These are phyloP conservation scores for Metschnikowia cubensis DNA, from an alignment of 805 yeast species.

Conservation along the genomic window DNA sequence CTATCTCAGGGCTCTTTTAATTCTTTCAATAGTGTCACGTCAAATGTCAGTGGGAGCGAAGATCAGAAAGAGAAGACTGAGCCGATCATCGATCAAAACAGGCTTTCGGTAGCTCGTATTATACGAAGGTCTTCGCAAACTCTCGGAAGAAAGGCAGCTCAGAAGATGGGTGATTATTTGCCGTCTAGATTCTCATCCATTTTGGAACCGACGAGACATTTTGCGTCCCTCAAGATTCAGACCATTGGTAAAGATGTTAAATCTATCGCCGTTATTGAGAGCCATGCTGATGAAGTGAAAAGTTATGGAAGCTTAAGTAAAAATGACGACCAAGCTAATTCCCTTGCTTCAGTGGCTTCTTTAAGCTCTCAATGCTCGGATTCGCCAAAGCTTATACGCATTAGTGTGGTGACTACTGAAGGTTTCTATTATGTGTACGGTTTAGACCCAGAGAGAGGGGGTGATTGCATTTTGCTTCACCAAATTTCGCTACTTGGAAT, in stretches of 20 bases:
- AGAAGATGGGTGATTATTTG: constrained; percentile 80
- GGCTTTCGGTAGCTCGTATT: constrained; percentile 71
- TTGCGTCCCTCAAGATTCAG: constrained; percentile 75
- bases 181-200: constrained; percentile 79
- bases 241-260: constrained; percentile 38
- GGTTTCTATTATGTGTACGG: constrained; percentile 81
- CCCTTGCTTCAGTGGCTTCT: constrained; percentile 3
- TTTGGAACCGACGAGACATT: constrained; percentile 85
- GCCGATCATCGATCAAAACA: constrained; percentile 66
- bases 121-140: constrained; percentile 75
- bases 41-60: constrained; percentile 22
- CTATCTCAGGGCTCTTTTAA: constrained; percentile 37
- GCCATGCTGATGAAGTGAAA: constrained; percentile 29
- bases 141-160: constrained; percentile 77
- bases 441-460: constrained; percentile 83
- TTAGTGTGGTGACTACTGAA: constrained; percentile 71
- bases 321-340: constrained; percentile 11
- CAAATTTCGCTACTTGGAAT: constrained; percentile 55
- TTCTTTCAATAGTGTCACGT: constrained; percentile 31
- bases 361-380: constrained; percentile 8
- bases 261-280: constrained; percentile 44
- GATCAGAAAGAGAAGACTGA: constrained; percentile 34
- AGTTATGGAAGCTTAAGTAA: constrained; percentile 20
- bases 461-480: constrained; percentile 78
- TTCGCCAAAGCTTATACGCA: constrained; percentile 37